Conservation (phyloP, 345 rosid genomes). For the Camelina hispida region DNA sequence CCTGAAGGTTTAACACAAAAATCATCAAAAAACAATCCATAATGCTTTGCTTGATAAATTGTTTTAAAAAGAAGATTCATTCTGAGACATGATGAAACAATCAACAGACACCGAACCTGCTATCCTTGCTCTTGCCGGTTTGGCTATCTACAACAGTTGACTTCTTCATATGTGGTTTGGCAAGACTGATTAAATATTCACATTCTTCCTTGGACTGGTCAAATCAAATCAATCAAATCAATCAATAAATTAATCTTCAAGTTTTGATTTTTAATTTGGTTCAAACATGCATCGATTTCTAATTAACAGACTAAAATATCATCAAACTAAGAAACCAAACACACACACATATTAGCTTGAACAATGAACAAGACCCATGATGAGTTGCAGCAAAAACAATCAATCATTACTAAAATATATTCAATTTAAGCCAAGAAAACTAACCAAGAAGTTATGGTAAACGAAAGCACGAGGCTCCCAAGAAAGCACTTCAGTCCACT, state of each 20-base stretch:
- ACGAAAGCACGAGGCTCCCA: conserved; percentile 94
- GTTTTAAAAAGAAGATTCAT: not conserved
- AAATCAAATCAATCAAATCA: not conserved
- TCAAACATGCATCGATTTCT: conserved; percentile 15
- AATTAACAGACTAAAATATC: conserved; percentile 5
- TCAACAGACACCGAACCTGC: conserved; percentile 58
- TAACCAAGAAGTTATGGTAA: conserved; percentile 86
- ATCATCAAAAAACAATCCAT: conserved; percentile 15
- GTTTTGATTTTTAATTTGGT: not conserved
- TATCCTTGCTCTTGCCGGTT: conserved; percentile 86
- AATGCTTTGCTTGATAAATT: not conserved
- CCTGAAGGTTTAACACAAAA: conserved; percentile 50
- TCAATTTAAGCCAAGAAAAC: conserved; percentile 18
- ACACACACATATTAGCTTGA: not conserved
- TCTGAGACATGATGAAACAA: conserved; percentile 11
- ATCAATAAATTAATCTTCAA: not conserved
- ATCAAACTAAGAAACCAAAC: not conserved
- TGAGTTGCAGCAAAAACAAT: not conserved
- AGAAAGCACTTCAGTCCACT: conserved; percentile 87
- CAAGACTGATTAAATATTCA: conserved; percentile 79
- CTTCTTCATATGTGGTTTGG: conserved; percentile 84
- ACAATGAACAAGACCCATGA: not conserved
- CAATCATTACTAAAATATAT: too few relatives aligned
- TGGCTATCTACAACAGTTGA: conserved; percentile 87
- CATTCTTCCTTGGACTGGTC: conserved; percentile 88